These are phyloP conservation scores for Fusarium sp. DNA, from an alignment of 2,329 filamentous ascomycete genomes.

Conservation along the genomic window DNA sequence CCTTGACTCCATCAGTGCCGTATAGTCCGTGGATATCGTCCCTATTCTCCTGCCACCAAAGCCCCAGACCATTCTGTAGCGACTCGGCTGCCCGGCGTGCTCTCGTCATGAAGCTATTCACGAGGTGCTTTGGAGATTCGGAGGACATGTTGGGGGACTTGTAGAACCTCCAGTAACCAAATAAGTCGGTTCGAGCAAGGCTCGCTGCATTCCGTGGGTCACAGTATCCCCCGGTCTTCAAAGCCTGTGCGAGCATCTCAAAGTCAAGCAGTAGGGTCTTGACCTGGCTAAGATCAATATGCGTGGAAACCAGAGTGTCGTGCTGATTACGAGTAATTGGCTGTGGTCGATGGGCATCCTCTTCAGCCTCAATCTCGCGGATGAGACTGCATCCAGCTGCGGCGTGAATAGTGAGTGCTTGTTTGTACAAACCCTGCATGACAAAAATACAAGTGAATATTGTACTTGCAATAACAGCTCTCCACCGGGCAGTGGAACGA, in stretches of 20 bases:
- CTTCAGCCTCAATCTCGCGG: neutral
- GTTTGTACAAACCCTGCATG: slow-evolving; percentile 1
- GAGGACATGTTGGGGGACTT: neutral
- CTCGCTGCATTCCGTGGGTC: neutral
- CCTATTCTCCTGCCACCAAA: slow-evolving; percentile 4
- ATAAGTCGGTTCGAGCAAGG: neutral
- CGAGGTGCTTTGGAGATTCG: neutral
- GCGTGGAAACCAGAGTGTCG: neutral
- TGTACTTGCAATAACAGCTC: neutral
- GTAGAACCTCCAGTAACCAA: slow-evolving; percentile 1
- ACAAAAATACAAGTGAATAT: slow-evolving; percentile 5
- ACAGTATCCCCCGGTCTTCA: neutral
- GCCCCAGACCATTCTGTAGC: neutral
- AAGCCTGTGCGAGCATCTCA: neutral
- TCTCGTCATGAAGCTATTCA: neutral
- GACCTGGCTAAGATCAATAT: neutral
- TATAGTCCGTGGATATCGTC: neutral
- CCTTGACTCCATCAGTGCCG: neutral
- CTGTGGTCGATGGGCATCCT: neutral
- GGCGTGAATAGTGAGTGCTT: neutral
- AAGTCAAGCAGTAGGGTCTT: neutral
- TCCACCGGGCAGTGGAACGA: neutral
- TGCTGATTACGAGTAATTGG: neutral
- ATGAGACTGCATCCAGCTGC: slow-evolving; percentile 7
- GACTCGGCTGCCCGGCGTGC: slow-evolving; percentile 3